These are phyloP conservation scores for Candida neerlandica DNA, from an alignment of 1,139 yeast genomes.

Conservation along the genomic window DNA sequence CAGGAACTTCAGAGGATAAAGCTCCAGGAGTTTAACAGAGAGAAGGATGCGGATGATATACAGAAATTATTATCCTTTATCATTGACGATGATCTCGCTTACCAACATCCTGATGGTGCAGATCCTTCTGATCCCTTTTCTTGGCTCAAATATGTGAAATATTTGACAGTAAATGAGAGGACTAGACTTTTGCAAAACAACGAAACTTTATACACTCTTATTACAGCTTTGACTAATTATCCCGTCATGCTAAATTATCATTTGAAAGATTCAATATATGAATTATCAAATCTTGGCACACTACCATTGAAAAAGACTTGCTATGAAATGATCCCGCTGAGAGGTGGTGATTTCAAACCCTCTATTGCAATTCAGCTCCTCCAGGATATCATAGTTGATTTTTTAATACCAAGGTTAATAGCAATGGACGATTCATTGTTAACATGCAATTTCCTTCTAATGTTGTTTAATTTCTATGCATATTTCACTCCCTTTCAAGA, in stretches of 20 bases:
- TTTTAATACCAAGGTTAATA: slow-evolving; percentile 10
- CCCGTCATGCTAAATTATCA: slow-evolving; percentile 43
- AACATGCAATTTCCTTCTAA: slow-evolving; percentile 45
- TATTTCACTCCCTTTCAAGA: slow-evolving; percentile 32
- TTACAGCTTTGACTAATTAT: slow-evolving; percentile 45
- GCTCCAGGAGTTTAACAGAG: background rate
- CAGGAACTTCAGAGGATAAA: background rate
- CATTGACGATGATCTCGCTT: background rate
- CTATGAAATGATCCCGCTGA: slow-evolving; percentile 24
- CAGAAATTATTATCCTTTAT: slow-evolving; percentile 3
- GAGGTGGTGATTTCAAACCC: no score
- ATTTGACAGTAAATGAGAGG: slow-evolving; percentile 9
- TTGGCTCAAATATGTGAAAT: slow-evolving; percentile 29
- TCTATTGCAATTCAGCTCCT: slow-evolving; percentile 26
- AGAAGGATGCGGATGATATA: no score
- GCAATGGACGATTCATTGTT: slow-evolving; percentile 25
- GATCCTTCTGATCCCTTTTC: slow-evolving; percentile 12
- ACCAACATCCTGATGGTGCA: background rate
- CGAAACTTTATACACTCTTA: slow-evolving; percentile 27
- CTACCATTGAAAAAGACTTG: slow-evolving; percentile 25
- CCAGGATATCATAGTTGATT: slow-evolving; percentile 26
- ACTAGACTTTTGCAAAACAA: slow-evolving; percentile 13
- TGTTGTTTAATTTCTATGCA: slow-evolving; percentile 49
- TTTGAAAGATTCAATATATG: slow-evolving; percentile 27
- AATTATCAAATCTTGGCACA: slow-evolving; percentile 48